These are phyloP conservation scores for Pseudogymnoascus sp. DNA, from an alignment of 2,329 filamentous ascomycete genomes.

Conservation along the genomic window DNA sequence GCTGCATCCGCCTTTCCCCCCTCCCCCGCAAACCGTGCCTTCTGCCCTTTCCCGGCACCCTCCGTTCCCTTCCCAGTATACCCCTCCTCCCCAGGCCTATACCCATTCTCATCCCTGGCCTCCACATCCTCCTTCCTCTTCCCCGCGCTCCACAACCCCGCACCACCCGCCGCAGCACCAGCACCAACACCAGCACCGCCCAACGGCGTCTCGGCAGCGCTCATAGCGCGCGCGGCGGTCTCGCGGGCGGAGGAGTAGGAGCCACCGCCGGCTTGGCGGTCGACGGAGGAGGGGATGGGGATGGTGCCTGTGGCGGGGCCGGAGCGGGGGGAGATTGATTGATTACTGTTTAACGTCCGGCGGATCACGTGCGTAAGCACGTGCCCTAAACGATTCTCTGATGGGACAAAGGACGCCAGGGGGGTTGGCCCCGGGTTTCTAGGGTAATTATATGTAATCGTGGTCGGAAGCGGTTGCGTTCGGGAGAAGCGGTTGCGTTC, in stretches of 20 bases:
- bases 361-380: too few relatives aligned
- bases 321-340: constrained; percentile 9
- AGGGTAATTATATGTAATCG: too few relatives aligned
- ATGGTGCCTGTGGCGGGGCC: constrained; percentile 12
- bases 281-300: constrained; percentile 20
- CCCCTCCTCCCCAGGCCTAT: not conserved
- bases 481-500: too few relatives aligned
- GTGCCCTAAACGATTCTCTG: too few relatives aligned
- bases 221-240: not conserved
- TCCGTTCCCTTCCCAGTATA: not conserved
- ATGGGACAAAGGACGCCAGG: too few relatives aligned
- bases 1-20: not conserved
- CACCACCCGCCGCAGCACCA: not conserved
- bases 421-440: too few relatives aligned
- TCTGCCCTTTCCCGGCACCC: not conserved
- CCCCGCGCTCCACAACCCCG: not conserved
- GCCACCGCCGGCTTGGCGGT: constrained; percentile 17
- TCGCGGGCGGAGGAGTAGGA: not conserved
- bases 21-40: not conserved
- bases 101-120: not conserved
- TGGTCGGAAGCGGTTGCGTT: too few relatives aligned
- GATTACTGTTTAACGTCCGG: too few relatives aligned
- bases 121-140: not conserved
- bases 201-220: not conserved
- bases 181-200: not conserved